Evolutionary conservation across 202 grass and related monocot genomes (phyloP), one percentile per base, ranked within the genome.

Genomic region (Carex arenaria): DNA sequence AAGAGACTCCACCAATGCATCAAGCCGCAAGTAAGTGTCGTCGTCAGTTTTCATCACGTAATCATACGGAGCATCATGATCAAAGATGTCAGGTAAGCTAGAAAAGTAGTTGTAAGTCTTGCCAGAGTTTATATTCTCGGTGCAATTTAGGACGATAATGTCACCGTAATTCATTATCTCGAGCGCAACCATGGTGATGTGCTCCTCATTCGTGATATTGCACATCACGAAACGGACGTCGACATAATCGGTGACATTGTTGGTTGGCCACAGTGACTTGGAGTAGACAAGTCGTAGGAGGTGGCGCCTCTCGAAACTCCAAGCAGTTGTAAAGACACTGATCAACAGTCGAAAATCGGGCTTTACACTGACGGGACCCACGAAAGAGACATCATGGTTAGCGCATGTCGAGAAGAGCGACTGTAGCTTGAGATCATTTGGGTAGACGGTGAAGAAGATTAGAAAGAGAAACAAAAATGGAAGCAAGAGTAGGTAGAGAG

Each of bases 61-160:
- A 20, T 86, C 85, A 32, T 82, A 82, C 5, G 80, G 63, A 18
- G 3, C 3, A 14, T 71, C n/a, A 3, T 31, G 52, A 47, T 31
- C 57, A 34, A 86, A 65, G 13, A 86, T 8, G 18, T 47, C 43
- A 17, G 64, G 77, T 42, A 86, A 55, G 26, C 36, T 82, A 13
- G 85, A 87, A 40, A 82, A 77, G 68, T 51, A 87, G 14, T 45
- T 62, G 56, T 87, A 75, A 4, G 85, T 87, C 79, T 87, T 87
- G 10, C 79, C 79, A 1, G 3, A 3, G 40, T 74, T 76, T n/a
- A 82, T 14, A 13, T 74, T 87, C 85, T 86, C 85, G 4, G 73
- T 60, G 40, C 85, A 87, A 60, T 87, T 64, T 47, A 87, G 34
- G 34, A 82, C 15, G 31, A 82, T 64, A 78, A 86, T 82, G 64